These are phyloP conservation scores for Coniochaeta sp. DNA, from an alignment of 2,329 filamentous ascomycete species.

Conservation along the genomic window DNA sequence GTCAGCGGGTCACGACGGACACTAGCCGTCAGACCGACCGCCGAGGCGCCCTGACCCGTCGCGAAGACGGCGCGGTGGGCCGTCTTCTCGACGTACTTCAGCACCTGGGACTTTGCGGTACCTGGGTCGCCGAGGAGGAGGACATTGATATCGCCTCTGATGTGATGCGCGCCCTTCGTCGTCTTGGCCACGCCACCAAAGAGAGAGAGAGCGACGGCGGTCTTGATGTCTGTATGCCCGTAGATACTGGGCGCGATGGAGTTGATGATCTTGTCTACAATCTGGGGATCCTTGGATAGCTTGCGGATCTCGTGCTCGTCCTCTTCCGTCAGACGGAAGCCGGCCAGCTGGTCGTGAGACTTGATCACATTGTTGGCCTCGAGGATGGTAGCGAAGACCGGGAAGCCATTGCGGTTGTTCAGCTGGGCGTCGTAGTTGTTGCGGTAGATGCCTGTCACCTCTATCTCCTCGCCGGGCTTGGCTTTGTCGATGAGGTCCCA, in stretches of 20 bases:
- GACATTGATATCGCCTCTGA: constrained; percentile 97
- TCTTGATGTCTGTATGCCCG: constrained; percentile 94
- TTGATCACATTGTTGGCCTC: constrained; percentile 98
- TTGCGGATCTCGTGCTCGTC: constrained; percentile 87
- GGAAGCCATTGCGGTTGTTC: constrained; percentile 98
- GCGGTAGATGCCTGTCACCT: constrained; percentile 92
- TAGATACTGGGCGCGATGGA: constrained; percentile 98
- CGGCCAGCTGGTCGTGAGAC: constrained; percentile 92
- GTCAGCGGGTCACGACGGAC: constrained; percentile 93
- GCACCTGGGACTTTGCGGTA: constrained; percentile 93
- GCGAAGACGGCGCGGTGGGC: constrained; percentile 95
- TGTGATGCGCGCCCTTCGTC: constrained; percentile 79
- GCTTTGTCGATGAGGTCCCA: constrained; percentile 96
- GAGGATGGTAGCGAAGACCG: constrained; percentile 93
- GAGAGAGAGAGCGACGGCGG: constrained; percentile 84
- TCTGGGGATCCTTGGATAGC: constrained; percentile 81
- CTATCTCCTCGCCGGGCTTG: constrained; percentile 96
- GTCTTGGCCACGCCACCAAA: constrained; percentile 93
- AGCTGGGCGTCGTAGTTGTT: constrained; percentile 98
- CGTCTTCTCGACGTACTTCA: constrained; percentile 97
- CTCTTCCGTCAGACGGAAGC: constrained; percentile 89
- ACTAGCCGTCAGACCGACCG: constrained; percentile 94
- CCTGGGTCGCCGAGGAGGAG: constrained; percentile 92
- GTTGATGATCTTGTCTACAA: constrained; percentile 85
- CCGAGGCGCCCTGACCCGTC: constrained; percentile 92